Base-by-base conservation (phyloP, 169 alveolate genomes). In the Neospora caninum region DNA sequence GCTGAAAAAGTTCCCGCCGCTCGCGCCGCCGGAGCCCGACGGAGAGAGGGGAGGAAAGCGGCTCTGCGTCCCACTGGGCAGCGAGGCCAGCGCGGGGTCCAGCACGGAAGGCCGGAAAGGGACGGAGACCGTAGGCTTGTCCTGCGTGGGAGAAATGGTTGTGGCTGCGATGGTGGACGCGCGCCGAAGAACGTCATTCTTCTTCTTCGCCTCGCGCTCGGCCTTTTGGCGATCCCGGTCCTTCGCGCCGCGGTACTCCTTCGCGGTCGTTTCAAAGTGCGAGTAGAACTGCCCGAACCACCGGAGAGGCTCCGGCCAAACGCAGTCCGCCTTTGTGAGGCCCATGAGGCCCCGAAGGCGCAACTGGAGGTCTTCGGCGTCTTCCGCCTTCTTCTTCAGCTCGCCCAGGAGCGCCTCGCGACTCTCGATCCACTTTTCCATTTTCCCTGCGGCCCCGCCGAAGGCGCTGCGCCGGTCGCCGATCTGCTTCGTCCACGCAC, bases 271-370 rank as follows among this genome's bases (percentile, higher is more conserved):
- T 7, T 82, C 88, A 34, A 82, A 82, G 38, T 39, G 88, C 39
- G 88, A 18, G 88, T 82, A 82, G 88, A 82, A 82, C 34, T 82
- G 49, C 4, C 88, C 88, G 39, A 82, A 82, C 88, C 88, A 82
- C 38, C 58, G 49, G 22, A 82, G 58, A 7, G 88, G 88, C 64
- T 82, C 64, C 10, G 88, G 88, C 88, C 88, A 82, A 36, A 82
- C 64, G 88, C 88, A 82, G 64, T 82, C 88, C 18, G 53, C 38
- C 58, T 82, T 82, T 9, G 64, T 39, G 9, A 82, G 88, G 88
- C 88, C 88, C 88, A 82, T 25, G 38, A 82, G 43, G 29, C 45
- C 43, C 42, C 91, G 73, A 16, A 86, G 78, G 45, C 54, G 80
- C 18, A 41, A 27, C 78, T 86, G 91, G 38, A 29, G 88, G 53